Percentiles rank a stretch among this genome's conserved stretches.
Evolutionary conservation across 129 eudicot genomes (phyloP).

Genomic region (Glebionis coronaria): DNA sequence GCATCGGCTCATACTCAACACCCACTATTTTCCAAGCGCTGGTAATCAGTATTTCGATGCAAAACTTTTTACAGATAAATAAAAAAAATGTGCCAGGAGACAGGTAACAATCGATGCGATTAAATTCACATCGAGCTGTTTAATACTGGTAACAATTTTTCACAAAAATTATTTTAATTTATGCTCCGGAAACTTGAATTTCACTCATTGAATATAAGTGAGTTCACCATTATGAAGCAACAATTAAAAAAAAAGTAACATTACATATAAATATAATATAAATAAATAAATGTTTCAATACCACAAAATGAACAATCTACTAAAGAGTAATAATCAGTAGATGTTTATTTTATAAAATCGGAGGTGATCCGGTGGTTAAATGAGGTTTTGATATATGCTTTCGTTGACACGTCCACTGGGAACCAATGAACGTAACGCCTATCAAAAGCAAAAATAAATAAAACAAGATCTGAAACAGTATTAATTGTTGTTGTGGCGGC

Average conservation of each 20-base stretch:
- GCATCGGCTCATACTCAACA: slow-evolving; percentile 19
- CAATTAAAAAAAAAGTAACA: not conserved
- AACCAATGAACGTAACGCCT: slow-evolving; percentile 70
- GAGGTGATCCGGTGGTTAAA: slow-evolving; percentile 17
- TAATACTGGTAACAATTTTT: slow-evolving; percentile 23
- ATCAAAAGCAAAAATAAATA: slow-evolving; percentile 43
- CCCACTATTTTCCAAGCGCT: not conserved
- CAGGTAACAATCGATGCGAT: slow-evolving; percentile 30
- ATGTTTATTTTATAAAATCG: not conserved
- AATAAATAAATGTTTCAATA: not conserved
- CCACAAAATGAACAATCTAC: slow-evolving; percentile 25
- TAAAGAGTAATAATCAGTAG: slow-evolving; percentile 8
- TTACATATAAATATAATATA: slow-evolving; percentile 8
- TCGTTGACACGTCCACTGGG: slow-evolving; percentile 69
- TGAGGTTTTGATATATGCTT: slow-evolving; percentile 49
- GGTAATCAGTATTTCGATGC: slow-evolving; percentile 19
- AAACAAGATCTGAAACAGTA: not conserved
- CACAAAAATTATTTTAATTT: slow-evolving; percentile 9
- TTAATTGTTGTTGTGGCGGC: no score
- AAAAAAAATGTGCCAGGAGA: slow-evolving; percentile 27
- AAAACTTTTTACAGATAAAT: no score
- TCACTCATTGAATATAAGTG: slow-evolving; percentile 16
- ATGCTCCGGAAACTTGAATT: slow-evolving; percentile 40
- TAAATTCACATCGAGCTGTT: slow-evolving; percentile 26
- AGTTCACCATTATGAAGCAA: slow-evolving; percentile 39